These are phyloP conservation scores for Podospora conica DNA, from an alignment of 495 filamentous ascomycete species.

Conservation along the genomic window DNA sequence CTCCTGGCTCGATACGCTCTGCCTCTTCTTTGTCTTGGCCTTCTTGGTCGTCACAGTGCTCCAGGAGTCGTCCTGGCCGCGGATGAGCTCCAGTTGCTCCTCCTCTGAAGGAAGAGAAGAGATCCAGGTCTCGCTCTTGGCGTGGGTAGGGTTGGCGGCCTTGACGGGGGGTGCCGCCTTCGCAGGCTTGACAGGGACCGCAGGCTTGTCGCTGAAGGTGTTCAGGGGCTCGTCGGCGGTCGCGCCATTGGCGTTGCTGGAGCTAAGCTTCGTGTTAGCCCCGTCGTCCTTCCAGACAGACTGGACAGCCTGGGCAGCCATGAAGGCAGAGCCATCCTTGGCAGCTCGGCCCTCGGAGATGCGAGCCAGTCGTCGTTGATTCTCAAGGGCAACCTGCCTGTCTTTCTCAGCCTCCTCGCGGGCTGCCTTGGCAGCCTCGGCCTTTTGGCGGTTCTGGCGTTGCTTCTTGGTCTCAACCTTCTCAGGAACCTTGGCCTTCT, in stretches of 20 bases:
- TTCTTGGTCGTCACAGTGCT: slow-evolving; percentile 76
- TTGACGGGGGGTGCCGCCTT: slow-evolving; percentile 16
- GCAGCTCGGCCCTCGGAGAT: slow-evolving; percentile 72
- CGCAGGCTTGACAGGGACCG: slow-evolving; percentile 1
- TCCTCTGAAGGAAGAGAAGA: slow-evolving; percentile 69
- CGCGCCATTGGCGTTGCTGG: slow-evolving; percentile 23
- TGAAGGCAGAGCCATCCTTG: slow-evolving; percentile 58
- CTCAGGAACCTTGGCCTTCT: slow-evolving; percentile 50
- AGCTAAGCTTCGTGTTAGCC: slow-evolving; percentile 28
- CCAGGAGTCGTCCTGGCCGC: slow-evolving; percentile 62
- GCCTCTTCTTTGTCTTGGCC: slow-evolving; percentile 40
- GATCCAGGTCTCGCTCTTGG: slow-evolving; percentile 43
- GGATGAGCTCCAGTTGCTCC: slow-evolving; percentile 70
- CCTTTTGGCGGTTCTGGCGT: slow-evolving; percentile 77
- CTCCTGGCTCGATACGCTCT: slow-evolving; percentile 22
- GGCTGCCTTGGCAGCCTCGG: slow-evolving; percentile 61
- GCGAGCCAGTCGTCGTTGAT: slow-evolving; percentile 72
- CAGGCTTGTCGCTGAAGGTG: slow-evolving; percentile 48
- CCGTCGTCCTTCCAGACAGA: slow-evolving; percentile 52
- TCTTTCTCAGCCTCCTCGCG: slow-evolving; percentile 70
- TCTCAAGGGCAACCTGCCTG: slow-evolving; percentile 64
- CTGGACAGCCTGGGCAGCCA: slow-evolving; percentile 48
- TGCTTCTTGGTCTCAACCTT: slow-evolving; percentile 80
- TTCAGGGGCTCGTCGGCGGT: slow-evolving; percentile 57
- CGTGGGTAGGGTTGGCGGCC: slow-evolving; percentile 21